Base-by-base conservation (phyloP, 2,329 filamentous ascomycete species). In the Verticillium nubilum region DNA sequence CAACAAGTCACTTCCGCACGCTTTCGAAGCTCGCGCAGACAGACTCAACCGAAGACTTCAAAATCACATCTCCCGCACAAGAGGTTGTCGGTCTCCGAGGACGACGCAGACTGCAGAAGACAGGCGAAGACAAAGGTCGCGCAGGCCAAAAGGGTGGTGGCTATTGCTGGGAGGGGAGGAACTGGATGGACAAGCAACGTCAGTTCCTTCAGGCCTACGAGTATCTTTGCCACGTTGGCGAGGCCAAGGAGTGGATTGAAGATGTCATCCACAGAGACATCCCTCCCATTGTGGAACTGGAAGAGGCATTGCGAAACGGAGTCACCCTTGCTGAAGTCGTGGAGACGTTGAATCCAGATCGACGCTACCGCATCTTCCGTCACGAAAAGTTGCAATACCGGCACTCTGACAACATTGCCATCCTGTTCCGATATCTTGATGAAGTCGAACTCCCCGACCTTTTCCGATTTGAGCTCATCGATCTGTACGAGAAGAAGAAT, bases 231-330 rank as follows among this genome's bases (percentile, higher is more conserved):
- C 95, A 99, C 70, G 98, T 99, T 65, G 95, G 95, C 72, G 95
- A 99, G 78, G 95, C 95, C 25, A 98, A 98, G 72, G 94, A 98
- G 74, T 99, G 95, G 95, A 97, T 99, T 65, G 95, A 99, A 70
- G 81, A 96, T 71, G 86, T 97, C 61, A 91, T 95, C 59, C 86
- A 94, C 63, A 87, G 89, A 65, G 81, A 89, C 57, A 91, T 99
- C 37, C 93, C 95, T 3, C 90, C 94, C 0, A 97, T 98, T 67
- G 90, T 99, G 25, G 88, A 97, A 71, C 78, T 99, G 1, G 95
- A 99, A 71, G 93, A 99, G 74, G 92, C 92, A 15, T 78, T 99
- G 50, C 85, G 95, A 64, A 89, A 99, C 71, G 96, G 95, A 55
- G 92, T 99, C 5, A 98, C 93, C 0, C 80, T 99, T 27, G 96